A percentile compares a stretch with the other conserved stretches of the same genome.
phyloP scores from a whole-genome alignment of 768 basidiomycete species.

The Russula abietina region DNA sequence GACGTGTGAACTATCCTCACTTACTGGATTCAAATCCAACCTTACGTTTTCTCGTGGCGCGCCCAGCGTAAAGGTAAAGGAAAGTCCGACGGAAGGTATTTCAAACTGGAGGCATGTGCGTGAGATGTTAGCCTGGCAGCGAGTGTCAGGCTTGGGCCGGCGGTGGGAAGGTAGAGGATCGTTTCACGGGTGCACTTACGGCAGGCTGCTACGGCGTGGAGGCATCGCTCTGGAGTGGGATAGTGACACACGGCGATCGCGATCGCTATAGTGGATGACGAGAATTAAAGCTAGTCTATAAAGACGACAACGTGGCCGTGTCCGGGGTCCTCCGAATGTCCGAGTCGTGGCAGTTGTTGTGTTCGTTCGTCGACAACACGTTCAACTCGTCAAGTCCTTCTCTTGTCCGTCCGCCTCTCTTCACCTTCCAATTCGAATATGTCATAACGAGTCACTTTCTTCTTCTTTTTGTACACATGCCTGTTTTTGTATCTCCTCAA shows the following conservation, averaged over 20 bases:
- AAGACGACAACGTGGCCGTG: conserved; percentile 3
- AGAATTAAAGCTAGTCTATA: not conserved
- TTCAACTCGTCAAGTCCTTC: conserved; percentile 8
- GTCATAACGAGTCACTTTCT: not conserved
- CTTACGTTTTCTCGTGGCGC: not conserved
- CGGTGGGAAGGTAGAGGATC: not conserved
- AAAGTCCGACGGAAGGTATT: not conserved
- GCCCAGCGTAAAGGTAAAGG: not conserved
- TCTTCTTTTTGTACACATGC: not conserved
- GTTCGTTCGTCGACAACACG: conserved; percentile 1
- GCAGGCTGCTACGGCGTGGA: not conserved
- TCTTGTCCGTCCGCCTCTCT: not conserved
- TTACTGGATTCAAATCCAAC: not conserved
- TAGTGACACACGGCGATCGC: not conserved
- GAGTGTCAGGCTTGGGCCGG: not conserved
- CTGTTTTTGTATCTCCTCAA: conserved; percentile 3
- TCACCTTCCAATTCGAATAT: conserved; percentile 6
- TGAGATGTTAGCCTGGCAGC: not conserved
- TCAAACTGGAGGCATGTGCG: not conserved
- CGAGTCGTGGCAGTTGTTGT: too few relatives aligned
- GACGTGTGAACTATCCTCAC: not conserved
- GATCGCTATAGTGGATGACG: not conserved
- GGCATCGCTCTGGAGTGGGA: too few relatives aligned
- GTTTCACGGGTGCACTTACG: not conserved
- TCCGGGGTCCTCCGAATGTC: conserved; percentile 5